A percentile compares a stretch with the other conserved stretches of the same genome.
These are phyloP conservation scores for Dipodascus albidus DNA, from an alignment of 805 yeast species.

Conservation along the genomic window DNA sequence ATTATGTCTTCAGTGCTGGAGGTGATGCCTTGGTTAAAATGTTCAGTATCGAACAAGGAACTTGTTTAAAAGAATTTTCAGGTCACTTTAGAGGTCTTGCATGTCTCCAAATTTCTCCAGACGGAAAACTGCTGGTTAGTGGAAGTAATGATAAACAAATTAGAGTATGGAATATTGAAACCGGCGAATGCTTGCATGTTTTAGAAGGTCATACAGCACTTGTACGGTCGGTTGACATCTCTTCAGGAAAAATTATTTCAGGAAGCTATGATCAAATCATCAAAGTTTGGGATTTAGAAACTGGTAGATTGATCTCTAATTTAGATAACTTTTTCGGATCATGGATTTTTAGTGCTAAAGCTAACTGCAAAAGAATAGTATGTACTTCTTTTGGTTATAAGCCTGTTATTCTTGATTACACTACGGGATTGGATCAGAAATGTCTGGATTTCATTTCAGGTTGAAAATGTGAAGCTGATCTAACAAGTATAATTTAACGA, in stretches of 20 bases:
- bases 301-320: conserved; percentile 17
- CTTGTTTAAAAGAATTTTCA: conserved; percentile 48
- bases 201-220: conserved; percentile 78
- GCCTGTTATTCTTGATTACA: conserved; percentile 25
- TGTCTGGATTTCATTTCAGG: conserved; percentile 11
- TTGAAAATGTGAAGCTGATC: neutral
- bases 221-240: conserved; percentile 41
- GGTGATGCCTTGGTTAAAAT: conserved; percentile 75
- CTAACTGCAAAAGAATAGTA: conserved; percentile 21
- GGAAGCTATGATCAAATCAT: conserved; percentile 28
- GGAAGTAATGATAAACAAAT: conserved; percentile 83
- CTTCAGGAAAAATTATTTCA: conserved; percentile 20
- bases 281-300: conserved; percentile 25
- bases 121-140: conserved; percentile 58
- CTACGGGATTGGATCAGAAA: conserved; percentile 18
- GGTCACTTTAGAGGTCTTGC: conserved; percentile 84
- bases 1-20: conserved; percentile 25
- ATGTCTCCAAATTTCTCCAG: conserved; percentile 67
- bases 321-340: conserved; percentile 23
- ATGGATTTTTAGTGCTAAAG: conserved; percentile 25
- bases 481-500: neutral
- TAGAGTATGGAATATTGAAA: conserved; percentile 74
- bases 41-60: conserved; percentile 70
- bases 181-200: conserved; percentile 57
- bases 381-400: conserved; percentile 24